Evolutionary conservation across 106 monocot species (phyloP).

Genomic region (Agapanthus africanus): DNA sequence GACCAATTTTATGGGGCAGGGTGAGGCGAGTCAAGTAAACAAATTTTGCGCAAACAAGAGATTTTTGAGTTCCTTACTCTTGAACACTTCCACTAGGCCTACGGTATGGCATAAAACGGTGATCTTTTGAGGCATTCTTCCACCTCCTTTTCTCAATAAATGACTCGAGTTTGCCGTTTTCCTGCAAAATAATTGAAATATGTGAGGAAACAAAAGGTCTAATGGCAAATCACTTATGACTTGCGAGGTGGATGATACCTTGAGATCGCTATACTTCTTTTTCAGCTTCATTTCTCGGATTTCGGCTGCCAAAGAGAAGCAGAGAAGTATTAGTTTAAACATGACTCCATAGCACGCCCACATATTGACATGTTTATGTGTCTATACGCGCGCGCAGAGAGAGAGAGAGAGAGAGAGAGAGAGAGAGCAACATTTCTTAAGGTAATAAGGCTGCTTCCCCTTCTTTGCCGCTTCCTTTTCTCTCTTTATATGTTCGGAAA

Average conservation of each 20-base stretch:
- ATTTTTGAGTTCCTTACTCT: no score
- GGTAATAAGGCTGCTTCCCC: constrained; percentile 90
- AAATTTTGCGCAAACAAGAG: no score
- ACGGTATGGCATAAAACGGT: no score
- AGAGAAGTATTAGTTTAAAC: background rate
- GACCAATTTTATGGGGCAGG: no score
- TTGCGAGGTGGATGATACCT: constrained; percentile 31
- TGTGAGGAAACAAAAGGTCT: no score
- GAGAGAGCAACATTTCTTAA: constrained; percentile 74
- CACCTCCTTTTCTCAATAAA: no score
- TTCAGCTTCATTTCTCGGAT: constrained; percentile 62
- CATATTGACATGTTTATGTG: background rate
- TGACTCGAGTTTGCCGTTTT: no score
- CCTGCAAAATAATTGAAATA: no score
- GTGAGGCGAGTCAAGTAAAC: no score
- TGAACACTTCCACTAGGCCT: no score
- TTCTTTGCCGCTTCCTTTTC: constrained; percentile 82
- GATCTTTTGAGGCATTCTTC: no score
- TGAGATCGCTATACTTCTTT: constrained; percentile 81
- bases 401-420: constrained; percentile 12
- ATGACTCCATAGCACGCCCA: background rate
- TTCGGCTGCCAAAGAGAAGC: constrained; percentile 54
- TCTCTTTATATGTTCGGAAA: constrained; percentile 81
- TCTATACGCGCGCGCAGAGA: background rate
- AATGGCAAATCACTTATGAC: no score